Base-by-base conservation (phyloP, 495 filamentous ascomycete genomes). In the Penicillium pancosmium region DNA sequence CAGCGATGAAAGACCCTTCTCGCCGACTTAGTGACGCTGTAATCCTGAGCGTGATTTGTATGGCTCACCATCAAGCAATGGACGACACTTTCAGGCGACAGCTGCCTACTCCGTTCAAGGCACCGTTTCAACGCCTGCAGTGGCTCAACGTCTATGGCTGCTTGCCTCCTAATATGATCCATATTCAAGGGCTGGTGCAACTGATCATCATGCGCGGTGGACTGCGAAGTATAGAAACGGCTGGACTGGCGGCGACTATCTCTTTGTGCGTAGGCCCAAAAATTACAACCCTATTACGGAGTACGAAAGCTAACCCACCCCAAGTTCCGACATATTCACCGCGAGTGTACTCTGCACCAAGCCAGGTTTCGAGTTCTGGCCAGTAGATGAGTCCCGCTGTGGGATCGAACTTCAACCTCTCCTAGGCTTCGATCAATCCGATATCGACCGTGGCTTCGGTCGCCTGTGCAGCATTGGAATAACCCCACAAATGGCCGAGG, bases 141-240 rank as follows among this genome's bases (percentile, higher is more conserved):
- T 79, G 74, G 77, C 52, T 79, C 7, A 73, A 74, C 58, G 68
- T 78, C 15, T 79, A 78, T 47, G 73, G 75, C 0, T 71, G 70
- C 46, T 64, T 76, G 8, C 65, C 65, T 7, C 68, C 77, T 5
- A 78, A 76, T 47, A 62, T 73, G 40, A 65, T 76, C 11, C 77
- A 79, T 56, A 61, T 75, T 7, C 56, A 64, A 12, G 77, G 77
- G 4, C 52, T 79, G 46, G 54, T 71, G 7, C 68, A 76, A 46
- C 63, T 79, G 56, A 43, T 78, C 41, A 65, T 67, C 9, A 11
- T 79, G 9, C 64, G 74, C 13, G 76, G 76, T 4, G 77, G 77
- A 1, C 56, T 79, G 34, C 51, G 68, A 5, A 66, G 65, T 15
- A 69, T 79, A 35, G 54, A 63, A 12, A 59, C 72, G 11, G 63